Evolutionary conservation across 2,329 filamentous ascomycete genomes (phyloP).

Genomic region (Teratosphaeria gauchensis): DNA sequence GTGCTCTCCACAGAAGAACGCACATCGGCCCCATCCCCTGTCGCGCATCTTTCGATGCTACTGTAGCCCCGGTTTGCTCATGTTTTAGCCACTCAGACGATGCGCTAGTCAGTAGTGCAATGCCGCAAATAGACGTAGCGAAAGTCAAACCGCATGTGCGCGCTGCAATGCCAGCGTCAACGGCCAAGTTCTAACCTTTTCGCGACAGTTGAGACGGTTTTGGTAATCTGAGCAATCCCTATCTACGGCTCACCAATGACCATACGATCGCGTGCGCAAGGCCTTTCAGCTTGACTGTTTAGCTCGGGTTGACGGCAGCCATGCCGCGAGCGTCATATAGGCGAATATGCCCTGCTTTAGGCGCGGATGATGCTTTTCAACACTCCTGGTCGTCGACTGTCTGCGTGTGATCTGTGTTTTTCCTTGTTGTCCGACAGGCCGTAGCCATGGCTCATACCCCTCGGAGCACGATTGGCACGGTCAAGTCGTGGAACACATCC

Average conservation of each 20-base stretch:
- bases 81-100: not conserved
- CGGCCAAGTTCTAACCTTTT: not conserved
- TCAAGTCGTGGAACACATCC: conserved; percentile 25
- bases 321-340: conserved; percentile 5
- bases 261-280: conserved; percentile 2
- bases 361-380: not conserved
- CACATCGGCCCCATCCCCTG: conserved; percentile 2
- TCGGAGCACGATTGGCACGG: conserved; percentile 21
- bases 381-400: not conserved
- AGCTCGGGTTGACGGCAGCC: not conserved
- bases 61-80: not conserved
- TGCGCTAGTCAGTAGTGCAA: not conserved
- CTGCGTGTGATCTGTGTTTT: not conserved
- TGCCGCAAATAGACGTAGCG: not conserved
- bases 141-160: not conserved
- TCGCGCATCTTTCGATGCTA: not conserved
- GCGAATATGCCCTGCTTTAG: not conserved
- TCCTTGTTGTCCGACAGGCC: not conserved
- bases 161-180: not conserved
- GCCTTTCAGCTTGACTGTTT: not conserved
- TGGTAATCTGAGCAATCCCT: conserved; percentile 1
- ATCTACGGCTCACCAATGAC: conserved; percentile 1
- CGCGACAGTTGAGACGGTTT: conserved; percentile 2
- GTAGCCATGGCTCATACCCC: conserved; percentile 21
- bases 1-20: not conserved